Percentiles rank a stretch among this genome's conserved stretches.
These are phyloP conservation scores for Chrysosphaeria jannelii DNA, from an alignment of 2,329 filamentous ascomycete species.

Conservation along the genomic window DNA sequence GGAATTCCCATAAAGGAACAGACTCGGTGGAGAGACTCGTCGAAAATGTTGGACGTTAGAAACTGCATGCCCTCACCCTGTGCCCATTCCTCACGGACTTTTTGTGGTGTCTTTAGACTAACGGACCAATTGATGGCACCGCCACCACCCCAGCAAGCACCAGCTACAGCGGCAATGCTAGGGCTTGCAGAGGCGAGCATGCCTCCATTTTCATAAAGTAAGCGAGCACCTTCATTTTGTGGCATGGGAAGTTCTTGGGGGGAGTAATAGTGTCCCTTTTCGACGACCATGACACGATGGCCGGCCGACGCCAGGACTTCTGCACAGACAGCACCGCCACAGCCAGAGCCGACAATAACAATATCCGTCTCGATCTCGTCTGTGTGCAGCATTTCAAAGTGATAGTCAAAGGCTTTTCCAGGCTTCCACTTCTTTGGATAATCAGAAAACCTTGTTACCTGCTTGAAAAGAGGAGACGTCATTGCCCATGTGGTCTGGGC, in stretches of 20 bases:
- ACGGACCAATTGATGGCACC: constrained; percentile 70
- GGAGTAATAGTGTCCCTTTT: constrained; percentile 47
- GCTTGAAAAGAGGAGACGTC: constrained; percentile 20
- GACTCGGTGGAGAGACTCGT: constrained; percentile 51
- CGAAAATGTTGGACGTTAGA: constrained; percentile 44
- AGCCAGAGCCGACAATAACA: constrained; percentile 64
- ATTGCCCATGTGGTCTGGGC: constrained; percentile 23
- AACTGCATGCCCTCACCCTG: constrained; percentile 26
- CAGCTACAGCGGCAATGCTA: constrained; percentile 30
- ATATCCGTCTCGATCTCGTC: constrained; percentile 48
- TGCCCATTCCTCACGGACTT: constrained; percentile 59
- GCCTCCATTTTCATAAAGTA: constrained; percentile 42
- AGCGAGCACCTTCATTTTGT: constrained; percentile 23
- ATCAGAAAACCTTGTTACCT: constrained; percentile 25
- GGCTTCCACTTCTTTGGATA: constrained; percentile 19
- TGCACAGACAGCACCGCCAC: constrained; percentile 54
- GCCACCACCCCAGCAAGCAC: constrained; percentile 55
- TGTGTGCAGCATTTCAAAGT: constrained; percentile 31
- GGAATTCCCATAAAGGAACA: constrained; percentile 47
- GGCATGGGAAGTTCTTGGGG: constrained; percentile 46
- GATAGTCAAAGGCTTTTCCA: constrained; percentile 17
- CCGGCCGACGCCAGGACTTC: constrained; percentile 56
- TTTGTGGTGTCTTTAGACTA: constrained; percentile 34
- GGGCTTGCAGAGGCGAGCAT: constrained; percentile 22
- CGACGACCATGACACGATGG: constrained; percentile 37